Evolutionary conservation across 2,329 filamentous ascomycete species (phyloP), one percentile per base, ranked within the genome.

Genomic region (Venturia asperata): DNA sequence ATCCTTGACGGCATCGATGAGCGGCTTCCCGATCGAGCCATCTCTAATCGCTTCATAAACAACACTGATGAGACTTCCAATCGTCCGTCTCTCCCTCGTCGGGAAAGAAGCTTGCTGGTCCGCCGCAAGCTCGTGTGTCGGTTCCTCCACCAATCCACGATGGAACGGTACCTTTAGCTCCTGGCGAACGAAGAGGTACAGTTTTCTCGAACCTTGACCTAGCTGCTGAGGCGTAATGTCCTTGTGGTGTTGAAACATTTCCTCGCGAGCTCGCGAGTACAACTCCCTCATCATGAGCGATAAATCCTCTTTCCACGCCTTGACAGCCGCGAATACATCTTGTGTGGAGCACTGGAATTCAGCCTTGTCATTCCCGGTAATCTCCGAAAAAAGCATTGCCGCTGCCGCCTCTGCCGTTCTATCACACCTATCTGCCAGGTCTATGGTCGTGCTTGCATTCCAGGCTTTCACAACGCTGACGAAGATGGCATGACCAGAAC

Each of bases 171-270:
- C 70, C 1, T 65, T 67, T 21, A 79, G 70, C 6, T 71, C 71
- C 11, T 69, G 66, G 1, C 77, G 73, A 9, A 79, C 74, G 64
- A 74, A 75, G 3, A 49, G 58, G 69, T 79, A 79, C 24, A 78
- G 66, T 1, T 62, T 68, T 42, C 67, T 67, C 10, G 75, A 74
- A 5, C 72, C 70, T 9, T 65, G 61, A 39, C 77, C 73, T 1
- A 78, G 72, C 49, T 74, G 70, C 5, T 34, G 21, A 3, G 67
- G 64, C 15, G 68, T 69, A 60, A 67, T 63, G 3, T 52, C 41
- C 5, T 37, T 10, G 19, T 67, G 60, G 47, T 65, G 21, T 34
- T 63, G 37, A 24, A 67, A 66, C 65, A 68, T 65, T 45, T 64
- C 62, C 1, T 61, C 27, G 0, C 68, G 66, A 21, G 34, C 9